These are phyloP conservation scores for Brassica cretica DNA, from an alignment of 345 rosid species.

Conservation along the genomic window DNA sequence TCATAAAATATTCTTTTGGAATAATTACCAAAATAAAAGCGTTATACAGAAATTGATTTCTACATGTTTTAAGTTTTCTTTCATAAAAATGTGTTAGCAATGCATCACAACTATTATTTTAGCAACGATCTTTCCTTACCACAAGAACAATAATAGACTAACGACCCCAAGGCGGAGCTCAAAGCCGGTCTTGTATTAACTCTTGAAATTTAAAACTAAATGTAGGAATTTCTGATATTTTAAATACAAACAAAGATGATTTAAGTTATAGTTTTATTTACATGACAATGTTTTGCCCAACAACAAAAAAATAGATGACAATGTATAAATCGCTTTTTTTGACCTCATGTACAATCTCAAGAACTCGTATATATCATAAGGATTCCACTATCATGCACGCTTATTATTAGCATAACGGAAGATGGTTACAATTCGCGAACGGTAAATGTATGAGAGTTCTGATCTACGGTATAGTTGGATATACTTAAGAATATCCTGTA, in stretches of 20 bases:
- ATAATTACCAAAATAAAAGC: not conserved
- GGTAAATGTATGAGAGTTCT: not conserved
- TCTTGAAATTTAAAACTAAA: not conserved
- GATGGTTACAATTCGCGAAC: not conserved
- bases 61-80: not conserved
- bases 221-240: not conserved
- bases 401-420: not conserved
- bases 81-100: not conserved
- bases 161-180: not conserved
- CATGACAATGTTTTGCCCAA: too few relatives aligned
- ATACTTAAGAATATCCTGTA: slow-evolving; percentile 23
- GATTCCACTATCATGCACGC: not conserved
- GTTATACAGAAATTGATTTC: not conserved
- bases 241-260: not conserved
- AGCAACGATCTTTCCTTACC: not conserved
- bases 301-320: not conserved
- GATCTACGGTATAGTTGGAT: slow-evolving; percentile 19
- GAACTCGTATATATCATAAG: not conserved
- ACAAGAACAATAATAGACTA: not conserved
- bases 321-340: not conserved
- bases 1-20: not conserved
- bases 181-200: not conserved
- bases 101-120: not conserved
- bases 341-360: not conserved
- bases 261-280: not conserved